These are phyloP conservation scores for Magnusiomyces fungicola DNA, from an alignment of 1,139 yeast genomes.

Conservation along the genomic window DNA sequence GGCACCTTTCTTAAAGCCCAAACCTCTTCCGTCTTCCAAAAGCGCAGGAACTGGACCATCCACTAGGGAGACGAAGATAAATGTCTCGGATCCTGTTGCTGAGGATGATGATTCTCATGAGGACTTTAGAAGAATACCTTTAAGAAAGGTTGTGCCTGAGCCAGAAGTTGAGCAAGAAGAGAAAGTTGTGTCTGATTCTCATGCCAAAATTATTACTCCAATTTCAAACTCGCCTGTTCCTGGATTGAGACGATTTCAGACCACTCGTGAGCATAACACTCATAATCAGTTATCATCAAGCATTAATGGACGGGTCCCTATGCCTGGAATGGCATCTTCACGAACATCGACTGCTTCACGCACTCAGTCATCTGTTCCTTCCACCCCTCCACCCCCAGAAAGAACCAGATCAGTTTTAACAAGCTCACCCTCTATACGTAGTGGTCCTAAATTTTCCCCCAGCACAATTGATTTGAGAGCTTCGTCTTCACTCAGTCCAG, in stretches of 20 bases:
- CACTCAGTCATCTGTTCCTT: conserved; percentile 14
- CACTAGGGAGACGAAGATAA: too few relatives aligned
- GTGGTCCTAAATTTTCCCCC: conserved; percentile 10
- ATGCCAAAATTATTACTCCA: background rate
- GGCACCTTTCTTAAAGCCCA: conserved; percentile 17
- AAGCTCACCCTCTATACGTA: conserved; percentile 9
- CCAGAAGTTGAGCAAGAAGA: background rate
- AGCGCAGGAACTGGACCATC: too few relatives aligned
- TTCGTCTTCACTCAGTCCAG: conserved; percentile 9
- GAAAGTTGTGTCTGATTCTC: background rate
- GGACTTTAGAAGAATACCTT: too few relatives aligned
- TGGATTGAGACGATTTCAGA: conserved; percentile 10
- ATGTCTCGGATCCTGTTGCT: too few relatives aligned
- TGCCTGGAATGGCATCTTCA: conserved; percentile 15
- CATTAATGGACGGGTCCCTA: conserved; percentile 12
- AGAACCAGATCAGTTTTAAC: background rate
- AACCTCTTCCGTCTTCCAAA: conserved; percentile 10
- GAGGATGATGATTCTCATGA: too few relatives aligned
- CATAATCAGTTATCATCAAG: conserved; percentile 10
- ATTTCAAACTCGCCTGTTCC: background rate
- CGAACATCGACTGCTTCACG: conserved; percentile 1
- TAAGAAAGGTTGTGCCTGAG: too few relatives aligned
- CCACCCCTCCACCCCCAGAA: conserved; percentile 13
- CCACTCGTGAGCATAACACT: conserved; percentile 10
- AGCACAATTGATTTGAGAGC: conserved; percentile 9